Base-by-base conservation (phyloP, 306 rosid species). In the Sechiopsis laciniata region DNA sequence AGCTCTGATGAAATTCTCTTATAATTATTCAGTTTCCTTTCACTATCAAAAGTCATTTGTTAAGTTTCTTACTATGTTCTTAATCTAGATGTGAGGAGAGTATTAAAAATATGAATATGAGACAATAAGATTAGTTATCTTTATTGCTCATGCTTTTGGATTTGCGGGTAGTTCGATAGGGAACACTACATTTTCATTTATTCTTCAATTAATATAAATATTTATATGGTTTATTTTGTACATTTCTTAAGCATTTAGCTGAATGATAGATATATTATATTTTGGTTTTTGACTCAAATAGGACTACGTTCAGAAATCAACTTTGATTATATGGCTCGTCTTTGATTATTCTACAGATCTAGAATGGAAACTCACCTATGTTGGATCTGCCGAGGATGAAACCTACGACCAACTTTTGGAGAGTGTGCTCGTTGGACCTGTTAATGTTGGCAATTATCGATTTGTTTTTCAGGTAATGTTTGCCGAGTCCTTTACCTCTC, bases 321-420 rank as follows among this genome's bases (percentile, higher is more conserved):
- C 70, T 64, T 5, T 42, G 10, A 5, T 67, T 15, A 45, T 17
- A 46, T 20, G 37, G 8, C 6, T 17, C 20, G 37, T 67, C 55
- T 67, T 19, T 19, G 35, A 19, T 19, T 45, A 46, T 42, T 66
- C 58, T 69, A 51, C 86, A 93, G 92, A 90, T 82, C 82, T 90
- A 86, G 98, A 93, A 77, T 88, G 97, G 98, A 90, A 93, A 82
- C 98, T 93, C 65, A 88, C 79, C 57, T 93, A 93, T 26, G 98
- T 93, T 42, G 97, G 97, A 67, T 90, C 97, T 74, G 96, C 97
- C 26, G 97, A 90, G 83, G 97, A 90, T 78, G 97, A 90, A 84
- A 93, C 90, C 0, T 93, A 90, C 75, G 98, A 93, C 75, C 98
- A 93, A 78, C 81, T 88, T 24, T 57, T 92, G 48, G 98, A 92